Evolutionary conservation across 2,329 filamentous ascomycete species (phyloP).

Genomic region (Mariannaea sp.): DNA sequence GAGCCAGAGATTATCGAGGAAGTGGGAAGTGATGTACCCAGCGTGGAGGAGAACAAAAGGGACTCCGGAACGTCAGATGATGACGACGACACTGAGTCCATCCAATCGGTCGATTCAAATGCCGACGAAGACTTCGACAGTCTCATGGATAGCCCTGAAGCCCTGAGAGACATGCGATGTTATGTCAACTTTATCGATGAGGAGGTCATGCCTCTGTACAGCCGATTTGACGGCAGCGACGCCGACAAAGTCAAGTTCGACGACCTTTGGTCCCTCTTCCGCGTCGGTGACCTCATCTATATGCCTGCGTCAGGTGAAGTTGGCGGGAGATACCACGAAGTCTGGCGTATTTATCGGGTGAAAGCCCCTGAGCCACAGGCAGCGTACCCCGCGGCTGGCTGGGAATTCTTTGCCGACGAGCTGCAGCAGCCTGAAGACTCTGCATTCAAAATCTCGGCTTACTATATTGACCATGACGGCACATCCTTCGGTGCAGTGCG

Average conservation of each 20-base stretch:
- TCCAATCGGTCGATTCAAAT: conserved; percentile 45
- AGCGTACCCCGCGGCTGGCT: conserved; percentile 38
- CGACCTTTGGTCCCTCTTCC: conserved; percentile 51
- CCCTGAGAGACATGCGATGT: conserved; percentile 48
- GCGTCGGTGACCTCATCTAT: conserved; percentile 47
- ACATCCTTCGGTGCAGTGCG: conserved; percentile 45
- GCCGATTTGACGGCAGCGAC: conserved; percentile 33
- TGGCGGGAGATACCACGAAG: conserved; percentile 45
- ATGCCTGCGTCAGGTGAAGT: conserved; percentile 44
- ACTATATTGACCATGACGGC: conserved; percentile 51
- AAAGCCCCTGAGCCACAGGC: conserved; percentile 40
- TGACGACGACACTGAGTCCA: conserved; percentile 40
- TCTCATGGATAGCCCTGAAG: conserved; percentile 47
- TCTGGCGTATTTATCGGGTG: conserved; percentile 46
- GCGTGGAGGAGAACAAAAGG: conserved; percentile 33
- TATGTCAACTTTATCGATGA: conserved; percentile 52
- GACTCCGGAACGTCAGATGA: conserved; percentile 25
- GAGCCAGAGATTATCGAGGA: conserved; percentile 34
- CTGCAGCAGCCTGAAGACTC: conserved; percentile 36
- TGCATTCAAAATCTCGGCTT: conserved; percentile 45
- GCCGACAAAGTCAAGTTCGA: conserved; percentile 45
- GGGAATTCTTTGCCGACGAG: conserved; percentile 45
- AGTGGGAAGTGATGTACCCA: conserved; percentile 33
- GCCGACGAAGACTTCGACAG: conserved; percentile 43
- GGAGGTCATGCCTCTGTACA: conserved; percentile 46